Percentiles rank a stretch among this genome's conserved stretches.
phyloP scores from a whole-genome alignment of 108 stramenopile genomes.

The Nitzschia sp. region DNA sequence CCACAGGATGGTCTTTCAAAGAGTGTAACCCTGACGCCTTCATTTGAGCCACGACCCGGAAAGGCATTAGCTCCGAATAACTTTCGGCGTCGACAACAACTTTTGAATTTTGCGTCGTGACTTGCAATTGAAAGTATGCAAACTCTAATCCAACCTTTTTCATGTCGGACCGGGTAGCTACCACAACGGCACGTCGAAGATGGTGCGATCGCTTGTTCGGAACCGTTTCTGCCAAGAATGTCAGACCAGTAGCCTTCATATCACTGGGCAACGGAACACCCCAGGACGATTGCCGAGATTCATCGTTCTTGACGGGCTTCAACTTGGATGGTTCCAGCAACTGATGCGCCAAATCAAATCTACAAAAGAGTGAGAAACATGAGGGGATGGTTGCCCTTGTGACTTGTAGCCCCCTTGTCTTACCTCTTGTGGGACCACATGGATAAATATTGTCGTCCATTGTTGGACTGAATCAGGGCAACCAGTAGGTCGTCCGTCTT shows the following conservation, averaged over 20 bases:
- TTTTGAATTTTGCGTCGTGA: background rate
- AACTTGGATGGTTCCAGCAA: conserved; percentile 20
- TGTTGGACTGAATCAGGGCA: conserved; percentile 25
- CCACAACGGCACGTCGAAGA: conserved; percentile 25
- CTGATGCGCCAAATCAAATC: conserved; percentile 34
- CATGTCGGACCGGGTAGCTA: conserved; percentile 15
- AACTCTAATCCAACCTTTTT: conserved; percentile 17
- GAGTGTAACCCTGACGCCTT: conserved; percentile 8
- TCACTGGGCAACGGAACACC: conserved; percentile 32
- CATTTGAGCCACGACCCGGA: conserved; percentile 13
- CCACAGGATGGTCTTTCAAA: background rate
- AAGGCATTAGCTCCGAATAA: conserved; percentile 17
- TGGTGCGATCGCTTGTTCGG: background rate
- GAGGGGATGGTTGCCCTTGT: background rate
- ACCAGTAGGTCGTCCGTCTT: conserved; percentile 35
- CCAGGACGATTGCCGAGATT: conserved; percentile 14
- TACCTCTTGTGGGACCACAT: conserved; percentile 45
- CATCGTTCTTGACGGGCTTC: conserved; percentile 15
- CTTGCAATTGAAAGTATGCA: background rate
- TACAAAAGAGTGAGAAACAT: background rate
- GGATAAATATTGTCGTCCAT: conserved; percentile 38
- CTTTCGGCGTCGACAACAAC: background rate
- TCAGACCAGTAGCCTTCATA: conserved; percentile 16
- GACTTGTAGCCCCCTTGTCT: background rate
- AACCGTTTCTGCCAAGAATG: conserved; percentile 26